phyloP scores from a whole-genome alignment of 441 rosid species.

The Erodium moschatum region DNA sequence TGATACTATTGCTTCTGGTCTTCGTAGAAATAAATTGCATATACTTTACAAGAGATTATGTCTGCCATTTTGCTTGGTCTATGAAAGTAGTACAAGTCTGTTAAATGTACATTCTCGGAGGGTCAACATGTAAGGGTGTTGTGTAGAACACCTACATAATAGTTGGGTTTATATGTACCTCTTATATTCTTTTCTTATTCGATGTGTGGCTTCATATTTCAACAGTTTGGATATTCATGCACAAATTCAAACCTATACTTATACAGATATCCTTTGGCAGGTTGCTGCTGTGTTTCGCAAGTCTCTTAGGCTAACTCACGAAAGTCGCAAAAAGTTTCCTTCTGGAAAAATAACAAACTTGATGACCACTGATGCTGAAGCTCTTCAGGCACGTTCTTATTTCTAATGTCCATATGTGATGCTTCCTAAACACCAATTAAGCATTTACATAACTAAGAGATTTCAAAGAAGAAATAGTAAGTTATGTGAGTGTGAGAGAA shows the following conservation, averaged over 20 bases:
- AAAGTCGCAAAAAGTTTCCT: constrained; percentile 71
- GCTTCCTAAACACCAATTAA: neutral
- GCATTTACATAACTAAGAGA: neutral
- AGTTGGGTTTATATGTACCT: no score
- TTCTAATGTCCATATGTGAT: constrained; percentile 10
- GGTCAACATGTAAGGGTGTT: neutral
- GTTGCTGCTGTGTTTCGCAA: constrained; percentile 96
- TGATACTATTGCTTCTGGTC: neutral
- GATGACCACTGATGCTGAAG: constrained; percentile 97
- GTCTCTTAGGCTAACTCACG: constrained; percentile 86
- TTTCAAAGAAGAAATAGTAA: neutral
- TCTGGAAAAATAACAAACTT: constrained; percentile 96
- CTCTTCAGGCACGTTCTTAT: constrained; percentile 67
- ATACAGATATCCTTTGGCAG: constrained; percentile 28
- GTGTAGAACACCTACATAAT: no score
- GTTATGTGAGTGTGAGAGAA: no score
- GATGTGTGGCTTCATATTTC: no score
- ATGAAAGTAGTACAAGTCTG: neutral
- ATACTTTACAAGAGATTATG: neutral
- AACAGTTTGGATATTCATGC: neutral
- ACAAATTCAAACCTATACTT: neutral
- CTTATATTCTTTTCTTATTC: no score
- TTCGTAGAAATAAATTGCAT: neutral
- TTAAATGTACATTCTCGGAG: constrained; percentile 2
- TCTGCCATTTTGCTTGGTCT: neutral